Evolutionary conservation across 2,329 filamentous ascomycete genomes (phyloP), one percentile per base, ranked within the genome.

Genomic region (Fusarium metavorans): DNA sequence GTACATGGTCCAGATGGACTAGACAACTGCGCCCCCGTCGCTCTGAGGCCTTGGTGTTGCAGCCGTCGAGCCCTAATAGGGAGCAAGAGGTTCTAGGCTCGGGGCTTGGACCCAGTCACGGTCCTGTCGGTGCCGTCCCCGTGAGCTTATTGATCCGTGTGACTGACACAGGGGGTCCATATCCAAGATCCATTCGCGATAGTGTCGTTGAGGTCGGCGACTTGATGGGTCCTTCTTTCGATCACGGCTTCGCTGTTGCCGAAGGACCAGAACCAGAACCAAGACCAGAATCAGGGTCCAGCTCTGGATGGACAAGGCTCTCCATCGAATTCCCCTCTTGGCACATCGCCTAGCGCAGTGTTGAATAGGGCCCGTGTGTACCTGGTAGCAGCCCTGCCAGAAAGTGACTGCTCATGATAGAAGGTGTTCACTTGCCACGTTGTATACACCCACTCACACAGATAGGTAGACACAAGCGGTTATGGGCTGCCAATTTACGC

Each of bases 261-360:
- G 63, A 60, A 63, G 50, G 61, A 59, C 56, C 23, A 58, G 50
- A 63, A 68, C 65, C 73, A 75, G 72, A 41, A 41, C 37, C 18
- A 41, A n/a, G n/a, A 25, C 41, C 41, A 58, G 50, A 65, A 68
- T 68, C 72, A 75, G 72, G 72, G 73, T 75, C 73, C 72, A 71
- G 27, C 60, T 56, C 48, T 70, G 20, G 66, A 48, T 39, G 39
- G 39, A n/a, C 45, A 70, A 60, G 64, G 50, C 66, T 62, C 52
- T 20, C 52, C 59, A 48, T n/a, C n/a, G 62, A 48, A 62, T 50
- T 61, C 63, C 37, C 13, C 50, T 71, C 37, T 65, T 60, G 67
- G 43, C 64, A 41, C 23, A 16, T 41, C 35, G 20, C 20, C 34
- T 39, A n/a, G 32, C 32, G n/a, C 30, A 35, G 52, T 35, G 30